Evolutionary conservation across 2,329 filamentous ascomycete species (phyloP).

Genomic region (Anisogramma anomala): DNA sequence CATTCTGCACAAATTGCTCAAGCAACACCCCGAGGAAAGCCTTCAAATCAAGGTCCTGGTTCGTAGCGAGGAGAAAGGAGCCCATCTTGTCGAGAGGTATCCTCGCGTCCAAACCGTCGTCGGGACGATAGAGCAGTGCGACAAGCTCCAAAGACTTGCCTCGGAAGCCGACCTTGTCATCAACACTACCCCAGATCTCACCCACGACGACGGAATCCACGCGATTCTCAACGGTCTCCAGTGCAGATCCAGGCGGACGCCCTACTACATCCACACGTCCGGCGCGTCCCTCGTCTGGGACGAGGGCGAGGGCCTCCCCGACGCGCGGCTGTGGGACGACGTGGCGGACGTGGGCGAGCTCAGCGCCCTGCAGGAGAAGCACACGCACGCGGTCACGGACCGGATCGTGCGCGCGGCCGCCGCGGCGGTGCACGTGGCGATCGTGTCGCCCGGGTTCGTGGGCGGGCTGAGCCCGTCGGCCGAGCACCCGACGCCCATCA

Average conservation of each 20-base stretch:
- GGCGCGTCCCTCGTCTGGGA: conserved; percentile 16
- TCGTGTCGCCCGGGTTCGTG: conserved; percentile 12
- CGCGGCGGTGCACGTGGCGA: conserved; percentile 14
- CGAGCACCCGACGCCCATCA: conserved; percentile 9
- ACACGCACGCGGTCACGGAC: conserved; percentile 17
- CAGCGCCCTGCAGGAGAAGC: conserved; percentile 7
- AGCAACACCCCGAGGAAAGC: conserved; percentile 5
- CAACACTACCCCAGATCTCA: conserved; percentile 15
- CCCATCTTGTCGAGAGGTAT: conserved; percentile 12
- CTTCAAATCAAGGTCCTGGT: conserved; percentile 12
- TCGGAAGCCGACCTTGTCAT: conserved; percentile 16
- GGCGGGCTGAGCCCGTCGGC: conserved; percentile 10
- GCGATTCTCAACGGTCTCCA: conserved; percentile 11
- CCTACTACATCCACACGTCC: conserved; percentile 16
- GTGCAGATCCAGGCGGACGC: background rate
- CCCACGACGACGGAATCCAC: conserved; percentile 11
- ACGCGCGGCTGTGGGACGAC: conserved; percentile 16
- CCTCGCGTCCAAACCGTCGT: conserved; percentile 10
- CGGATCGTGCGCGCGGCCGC: conserved; percentile 11
- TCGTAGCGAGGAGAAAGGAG: conserved; percentile 10
- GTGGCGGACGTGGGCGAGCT: conserved; percentile 13
- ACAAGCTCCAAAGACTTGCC: conserved; percentile 8
- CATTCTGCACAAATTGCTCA: conserved; percentile 13
- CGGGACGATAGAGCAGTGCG: conserved; percentile 6
- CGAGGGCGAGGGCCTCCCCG: conserved; percentile 8